These are phyloP conservation scores for Amanita subjunquillea DNA, from an alignment of 768 basidiomycete species.

Conservation along the genomic window DNA sequence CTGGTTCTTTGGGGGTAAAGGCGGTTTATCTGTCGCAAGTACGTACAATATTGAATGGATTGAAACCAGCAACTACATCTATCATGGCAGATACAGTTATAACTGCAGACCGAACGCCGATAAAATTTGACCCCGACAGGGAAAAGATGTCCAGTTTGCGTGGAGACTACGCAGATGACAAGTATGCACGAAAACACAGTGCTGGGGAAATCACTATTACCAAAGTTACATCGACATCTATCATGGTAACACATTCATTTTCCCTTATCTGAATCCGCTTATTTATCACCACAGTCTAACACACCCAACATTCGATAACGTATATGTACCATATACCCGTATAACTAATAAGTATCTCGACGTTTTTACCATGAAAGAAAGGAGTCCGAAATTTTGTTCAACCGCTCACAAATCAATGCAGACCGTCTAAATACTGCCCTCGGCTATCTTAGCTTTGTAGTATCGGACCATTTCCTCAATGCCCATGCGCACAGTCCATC, in stretches of 20 bases:
- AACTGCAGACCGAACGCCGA: background rate
- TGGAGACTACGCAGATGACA: background rate
- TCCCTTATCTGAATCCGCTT: background rate
- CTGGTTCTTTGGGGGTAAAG: conserved; percentile 52
- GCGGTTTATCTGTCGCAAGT: conserved; percentile 50
- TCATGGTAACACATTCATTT: background rate
- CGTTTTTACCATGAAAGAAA: background rate
- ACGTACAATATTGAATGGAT: conserved; percentile 7
- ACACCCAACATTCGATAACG: background rate
- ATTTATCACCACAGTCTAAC: background rate
- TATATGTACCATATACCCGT: background rate
- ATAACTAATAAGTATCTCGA: background rate
- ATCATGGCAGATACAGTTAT: background rate
- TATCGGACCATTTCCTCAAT: conserved; percentile 92
- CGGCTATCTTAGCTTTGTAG: conserved; percentile 83
- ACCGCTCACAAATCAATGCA: background rate
- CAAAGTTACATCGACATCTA: background rate
- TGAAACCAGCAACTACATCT: background rate
- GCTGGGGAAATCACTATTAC: conserved; percentile 1
- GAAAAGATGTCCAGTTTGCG: background rate
- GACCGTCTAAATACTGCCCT: conserved; percentile 55
- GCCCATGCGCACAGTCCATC: conserved; percentile 90
- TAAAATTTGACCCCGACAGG: background rate
- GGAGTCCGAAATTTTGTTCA: background rate
- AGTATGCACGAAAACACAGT: background rate